Evolutionary conservation across 306 rosid genomes (phyloP).

Genomic region (Luffa aegyptiaca): DNA sequence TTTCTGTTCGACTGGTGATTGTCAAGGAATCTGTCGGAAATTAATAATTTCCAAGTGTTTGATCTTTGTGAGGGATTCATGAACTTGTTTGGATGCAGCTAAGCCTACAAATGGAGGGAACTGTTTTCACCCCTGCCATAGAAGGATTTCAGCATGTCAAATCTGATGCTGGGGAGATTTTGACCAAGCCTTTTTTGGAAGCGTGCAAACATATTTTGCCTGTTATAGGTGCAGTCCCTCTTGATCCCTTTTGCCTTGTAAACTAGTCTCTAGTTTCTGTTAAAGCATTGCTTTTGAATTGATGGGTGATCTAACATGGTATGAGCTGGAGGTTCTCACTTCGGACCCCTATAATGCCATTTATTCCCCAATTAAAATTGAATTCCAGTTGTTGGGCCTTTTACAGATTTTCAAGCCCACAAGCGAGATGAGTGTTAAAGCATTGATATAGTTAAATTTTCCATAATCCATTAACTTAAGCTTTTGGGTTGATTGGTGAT

Average conservation of each 20-base stretch:
- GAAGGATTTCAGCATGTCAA: conserved; percentile 65
- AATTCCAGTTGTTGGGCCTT: too few relatives aligned
- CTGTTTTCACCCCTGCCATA: conserved; percentile 68
- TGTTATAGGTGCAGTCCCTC: conserved; percentile 52
- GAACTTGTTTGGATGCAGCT: conserved; percentile 25
- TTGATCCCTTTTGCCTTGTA: conserved; percentile 1
- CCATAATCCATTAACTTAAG: too few relatives aligned
- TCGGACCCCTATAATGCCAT: too few relatives aligned
- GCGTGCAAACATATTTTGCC: conserved; percentile 88
- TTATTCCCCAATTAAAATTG: too few relatives aligned
- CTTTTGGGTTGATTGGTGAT: too few relatives aligned
- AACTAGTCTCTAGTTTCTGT: background rate
- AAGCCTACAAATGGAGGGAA: conserved; percentile 49
- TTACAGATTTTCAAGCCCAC: too few relatives aligned
- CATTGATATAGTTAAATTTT: too few relatives aligned
- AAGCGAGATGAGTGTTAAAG: too few relatives aligned
- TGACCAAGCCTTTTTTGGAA: conserved; percentile 76
- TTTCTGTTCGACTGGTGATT: background rate
- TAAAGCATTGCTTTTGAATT: too few relatives aligned
- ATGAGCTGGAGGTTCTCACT: too few relatives aligned
- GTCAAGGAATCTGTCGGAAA: background rate
- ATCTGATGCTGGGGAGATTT: conserved; percentile 65
- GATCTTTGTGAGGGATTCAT: background rate
- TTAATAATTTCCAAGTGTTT: background rate
- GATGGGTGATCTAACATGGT: too few relatives aligned